These are phyloP conservation scores for Bidens hawaiensis DNA, from an alignment of 140 eudicot species.

Conservation along the genomic window DNA sequence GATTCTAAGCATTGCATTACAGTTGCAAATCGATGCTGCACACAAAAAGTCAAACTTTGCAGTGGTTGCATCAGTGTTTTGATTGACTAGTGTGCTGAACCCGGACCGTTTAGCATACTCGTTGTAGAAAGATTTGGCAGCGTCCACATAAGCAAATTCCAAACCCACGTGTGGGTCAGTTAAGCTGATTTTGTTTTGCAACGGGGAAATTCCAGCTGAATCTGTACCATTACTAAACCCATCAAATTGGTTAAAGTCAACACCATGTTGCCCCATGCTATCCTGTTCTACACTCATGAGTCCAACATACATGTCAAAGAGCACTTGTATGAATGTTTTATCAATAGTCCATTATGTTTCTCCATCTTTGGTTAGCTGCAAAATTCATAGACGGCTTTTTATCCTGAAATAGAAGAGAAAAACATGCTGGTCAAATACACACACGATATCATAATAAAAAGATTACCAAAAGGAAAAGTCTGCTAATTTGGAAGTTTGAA, in stretches of 20 bases:
- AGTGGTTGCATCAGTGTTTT: slow-evolving; percentile 27
- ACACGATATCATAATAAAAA: neutral
- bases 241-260: slow-evolving; percentile 39
- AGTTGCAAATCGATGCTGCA: slow-evolving; percentile 40
- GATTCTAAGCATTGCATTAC: slow-evolving; percentile 63
- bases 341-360: slow-evolving; percentile 9
- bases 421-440: slow-evolving; percentile 7
- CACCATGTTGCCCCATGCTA: slow-evolving; percentile 53
- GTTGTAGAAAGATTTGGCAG: slow-evolving; percentile 62
- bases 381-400: slow-evolving; percentile 1
- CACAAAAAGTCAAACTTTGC: slow-evolving; percentile 41
- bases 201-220: slow-evolving; percentile 28
- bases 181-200: slow-evolving; percentile 32
- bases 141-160: slow-evolving; percentile 59
- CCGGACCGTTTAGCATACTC: slow-evolving; percentile 70
- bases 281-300: slow-evolving; percentile 40
- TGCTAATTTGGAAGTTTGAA: slow-evolving; percentile 7
- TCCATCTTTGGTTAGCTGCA: slow-evolving; percentile 16
- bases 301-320: slow-evolving; percentile 37
- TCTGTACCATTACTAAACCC: slow-evolving; percentile 40
- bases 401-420: neutral
- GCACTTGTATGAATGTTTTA: slow-evolving; percentile 16
- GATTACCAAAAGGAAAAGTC: neutral
- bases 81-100: slow-evolving; percentile 44
- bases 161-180: slow-evolving; percentile 61